Evolutionary conservation across 176 grass and related monocot genomes (phyloP), one percentile per base, ranked within the genome.

Genomic region (barley (Hordeum vulgare)): DNA sequence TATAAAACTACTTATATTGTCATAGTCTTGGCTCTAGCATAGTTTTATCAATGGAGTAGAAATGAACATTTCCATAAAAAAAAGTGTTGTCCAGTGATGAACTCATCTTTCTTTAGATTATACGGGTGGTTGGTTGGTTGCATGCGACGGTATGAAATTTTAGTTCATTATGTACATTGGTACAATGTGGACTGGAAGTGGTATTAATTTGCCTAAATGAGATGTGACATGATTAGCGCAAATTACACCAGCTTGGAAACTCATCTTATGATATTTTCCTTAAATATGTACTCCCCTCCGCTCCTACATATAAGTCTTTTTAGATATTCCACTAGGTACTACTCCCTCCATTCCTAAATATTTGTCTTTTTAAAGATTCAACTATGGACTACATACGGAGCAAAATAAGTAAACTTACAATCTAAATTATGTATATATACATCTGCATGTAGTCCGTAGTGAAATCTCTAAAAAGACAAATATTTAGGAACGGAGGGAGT

Each of bases 251-350:
- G 24, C 53, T n/a, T 14, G 58, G 31, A 51, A 83, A 9, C 1
- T 75, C n/a, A 76, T 12, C 71, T 74, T 37, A 56, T 81, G 44
- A 84, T 56, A 64, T 56, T 76, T 84, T 66, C 54, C 7, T 77
- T 8, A 51, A 71, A 63, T 11, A 66, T n/a, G n/a, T n/a, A n/a
- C n/a, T n/a, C n/a, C n/a, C n/a, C n/a, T n/a, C n/a, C n/a, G n/a
- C n/a, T n/a, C n/a, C n/a, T n/a, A n/a, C n/a, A n/a, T n/a, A n/a
- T n/a, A n/a, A n/a, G n/a, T n/a, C n/a, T n/a, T n/a, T n/a, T n/a
- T n/a, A n/a, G n/a, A n/a, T n/a, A n/a, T n/a, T n/a, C n/a, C n/a
- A n/a, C n/a, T n/a, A n/a, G n/a, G n/a, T n/a, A n/a, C n/a, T n/a
- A n/a, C n/a, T n/a, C n/a, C n/a, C n/a, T n/a, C n/a, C n/a, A n/a